phyloP scores from a whole-genome alignment of 495 filamentous ascomycete genomes.

The Ascobolus immersus region DNA sequence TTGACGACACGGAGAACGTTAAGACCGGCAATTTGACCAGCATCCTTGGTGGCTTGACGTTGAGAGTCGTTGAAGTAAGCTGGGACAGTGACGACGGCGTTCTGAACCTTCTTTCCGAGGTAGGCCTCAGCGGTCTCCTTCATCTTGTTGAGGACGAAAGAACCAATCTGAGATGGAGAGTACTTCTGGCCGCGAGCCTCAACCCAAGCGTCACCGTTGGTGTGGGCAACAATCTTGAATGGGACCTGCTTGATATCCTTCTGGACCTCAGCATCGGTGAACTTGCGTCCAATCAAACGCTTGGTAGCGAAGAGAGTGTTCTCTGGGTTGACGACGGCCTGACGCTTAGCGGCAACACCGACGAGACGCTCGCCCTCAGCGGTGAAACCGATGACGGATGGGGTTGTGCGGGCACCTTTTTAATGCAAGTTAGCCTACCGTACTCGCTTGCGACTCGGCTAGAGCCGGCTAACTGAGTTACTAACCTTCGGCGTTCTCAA shows the following conservation, averaged over 20 bases:
- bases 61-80: conserved; percentile 98
- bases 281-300: conserved; percentile 97
- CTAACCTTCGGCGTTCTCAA: conserved; percentile 88
- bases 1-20: conserved; percentile 94
- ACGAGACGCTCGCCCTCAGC: conserved; percentile 93
- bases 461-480: conserved; percentile 7
- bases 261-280: conserved; percentile 85
- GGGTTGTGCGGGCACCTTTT: conserved; percentile 81
- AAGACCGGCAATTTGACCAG: conserved; percentile 81
- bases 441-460: conserved; percentile 6
- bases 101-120: conserved; percentile 69
- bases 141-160: conserved; percentile 93
- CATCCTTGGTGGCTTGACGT: conserved; percentile 93
- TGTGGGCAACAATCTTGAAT: conserved; percentile 97
- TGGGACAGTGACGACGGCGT: conserved; percentile 86
- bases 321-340: conserved; percentile 97
- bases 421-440: conserved; percentile 5
- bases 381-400: conserved; percentile 89
- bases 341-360: conserved; percentile 94
- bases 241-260: conserved; percentile 95
- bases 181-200: conserved; percentile 89
- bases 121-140: conserved; percentile 91
- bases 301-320: conserved; percentile 99
- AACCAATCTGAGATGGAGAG: conserved; percentile 94
- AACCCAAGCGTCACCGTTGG: conserved; percentile 94